Base-by-base conservation (phyloP, 148 eudicot genomes). In the Chenopodium album region DNA sequence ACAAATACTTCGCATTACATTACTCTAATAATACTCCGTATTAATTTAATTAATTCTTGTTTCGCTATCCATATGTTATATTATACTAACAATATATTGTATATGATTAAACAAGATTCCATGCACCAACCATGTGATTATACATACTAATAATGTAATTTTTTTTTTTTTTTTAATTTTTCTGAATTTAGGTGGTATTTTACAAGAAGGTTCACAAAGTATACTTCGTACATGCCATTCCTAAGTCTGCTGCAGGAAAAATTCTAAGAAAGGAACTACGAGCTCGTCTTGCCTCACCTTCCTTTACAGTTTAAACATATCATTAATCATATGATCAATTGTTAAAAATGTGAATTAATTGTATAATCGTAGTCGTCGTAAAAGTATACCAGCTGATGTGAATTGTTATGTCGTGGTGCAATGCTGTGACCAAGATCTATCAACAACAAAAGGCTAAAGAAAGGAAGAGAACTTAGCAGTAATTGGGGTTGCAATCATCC, bases 141-240 rank as follows among this genome's bases (percentile, higher is more conserved):
- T 62, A 8, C n/a, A 20, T 6, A 19, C 31, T 73, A n/a, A 73
- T 73, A 71, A 71, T 71, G 29, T 11, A 6, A 41, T 41, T 41
- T 5, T 6, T 41, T 41, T 6, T 41, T 41, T 5, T 6, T 41
- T 41, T 6, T 41, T 31, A 34, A 6, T 6, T 13, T 3, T 2
- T 32, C 20, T 68, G 10, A 22, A 50, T 26, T 32, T 88, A 92
- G 97, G 97, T 91, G 76, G 94, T 93, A 59, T 93, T 91, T 75
- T 94, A 94, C 90, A 94, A 94, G 91, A 92, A 87, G 82, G 76
- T 94, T 81, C 97, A 94, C 88, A 91, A 78, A 84, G 98, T 94
- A 23, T 90, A 90, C 87, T 94, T 94, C 79, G 87, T 90, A 50
- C 85, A 86, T 9, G 85, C 92, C 12, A 91, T 94, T 83, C 98